phyloP scores from a whole-genome alignment of 257 asterid genomes.

The Solanum rostratum region DNA sequence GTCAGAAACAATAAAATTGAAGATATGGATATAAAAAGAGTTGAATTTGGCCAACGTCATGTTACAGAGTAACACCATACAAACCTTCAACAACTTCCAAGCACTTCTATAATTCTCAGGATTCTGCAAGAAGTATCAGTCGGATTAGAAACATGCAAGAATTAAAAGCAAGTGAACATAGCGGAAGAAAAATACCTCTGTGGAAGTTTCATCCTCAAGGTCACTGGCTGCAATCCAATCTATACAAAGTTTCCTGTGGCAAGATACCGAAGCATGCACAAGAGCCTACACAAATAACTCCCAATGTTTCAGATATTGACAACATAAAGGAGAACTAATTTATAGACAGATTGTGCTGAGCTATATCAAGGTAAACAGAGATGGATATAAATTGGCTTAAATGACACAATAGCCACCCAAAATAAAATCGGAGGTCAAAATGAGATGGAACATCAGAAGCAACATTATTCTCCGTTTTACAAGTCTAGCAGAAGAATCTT shows the following conservation, averaged over 20 bases:
- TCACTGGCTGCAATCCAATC: conserved; percentile 92
- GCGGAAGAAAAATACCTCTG: conserved; percentile 34
- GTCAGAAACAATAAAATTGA: not conserved
- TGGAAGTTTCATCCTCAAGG: conserved; percentile 65
- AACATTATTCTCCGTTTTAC: not conserved
- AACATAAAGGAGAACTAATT: not conserved
- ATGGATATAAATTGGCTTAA: not conserved
- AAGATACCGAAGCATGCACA: conserved; percentile 84
- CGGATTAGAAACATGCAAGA: conserved; percentile 14
- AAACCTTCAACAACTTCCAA: conserved; percentile 79
- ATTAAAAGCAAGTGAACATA: not conserved
- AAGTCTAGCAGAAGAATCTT: not conserved
- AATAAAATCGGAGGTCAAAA: not conserved
- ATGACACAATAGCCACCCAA: not conserved
- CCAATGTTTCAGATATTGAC: not conserved
- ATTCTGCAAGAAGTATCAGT: conserved; percentile 35
- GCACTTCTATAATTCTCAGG: conserved; percentile 60
- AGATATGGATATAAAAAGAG: not conserved
- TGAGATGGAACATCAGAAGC: not conserved
- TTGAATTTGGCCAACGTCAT: not conserved
- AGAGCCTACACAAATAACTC: conserved; percentile 65
- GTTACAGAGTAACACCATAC: conserved; percentile 7
- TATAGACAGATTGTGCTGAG: not conserved
- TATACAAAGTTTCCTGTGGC: conserved; percentile 56
- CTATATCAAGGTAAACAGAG: not conserved